Evolutionary conservation across 2,329 filamentous ascomycete species (phyloP).

Genomic region (Sporothrix sp.): DNA sequence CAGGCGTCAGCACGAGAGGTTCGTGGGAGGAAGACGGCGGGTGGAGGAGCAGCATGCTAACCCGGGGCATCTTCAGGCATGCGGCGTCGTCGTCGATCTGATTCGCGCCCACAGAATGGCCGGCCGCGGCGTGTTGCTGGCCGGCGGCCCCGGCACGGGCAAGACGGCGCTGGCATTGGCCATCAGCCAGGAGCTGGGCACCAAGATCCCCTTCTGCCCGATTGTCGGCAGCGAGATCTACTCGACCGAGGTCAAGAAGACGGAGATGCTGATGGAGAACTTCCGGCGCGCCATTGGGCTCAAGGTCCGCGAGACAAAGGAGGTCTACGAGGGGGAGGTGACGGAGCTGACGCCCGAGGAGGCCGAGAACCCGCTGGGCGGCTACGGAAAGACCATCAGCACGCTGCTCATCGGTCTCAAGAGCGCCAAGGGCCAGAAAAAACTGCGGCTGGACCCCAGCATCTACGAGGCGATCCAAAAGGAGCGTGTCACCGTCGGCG

Average conservation of each 20-base stretch:
- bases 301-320: constrained; percentile 96
- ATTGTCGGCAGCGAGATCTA: constrained; percentile 98
- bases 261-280: constrained; percentile 98
- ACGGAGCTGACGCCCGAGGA: constrained; percentile 96
- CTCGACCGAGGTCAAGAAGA: constrained; percentile 98
- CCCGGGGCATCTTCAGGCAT: constrained; percentile 49
- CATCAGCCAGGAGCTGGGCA: constrained; percentile 92
- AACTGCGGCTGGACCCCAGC: constrained; percentile 88
- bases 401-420: constrained; percentile 91
- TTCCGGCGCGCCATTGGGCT: constrained; percentile 93
- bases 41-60: background rate
- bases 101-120: constrained; percentile 98
- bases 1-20: constrained; percentile 85
- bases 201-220: constrained; percentile 95
- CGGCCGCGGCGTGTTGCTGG: constrained; percentile 82
- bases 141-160: constrained; percentile 89
- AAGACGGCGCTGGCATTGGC: constrained; percentile 95
- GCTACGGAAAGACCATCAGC: constrained; percentile 95
- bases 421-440: constrained; percentile 94
- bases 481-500: constrained; percentile 88
- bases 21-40: constrained; percentile 22
- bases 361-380: constrained; percentile 91
- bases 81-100: constrained; percentile 89
- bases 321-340: constrained; percentile 98
- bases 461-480: constrained; percentile 99